Conservation (phyloP, 2,329 filamentous ascomycete genomes). For the Colletotrichum lentis region DNA sequence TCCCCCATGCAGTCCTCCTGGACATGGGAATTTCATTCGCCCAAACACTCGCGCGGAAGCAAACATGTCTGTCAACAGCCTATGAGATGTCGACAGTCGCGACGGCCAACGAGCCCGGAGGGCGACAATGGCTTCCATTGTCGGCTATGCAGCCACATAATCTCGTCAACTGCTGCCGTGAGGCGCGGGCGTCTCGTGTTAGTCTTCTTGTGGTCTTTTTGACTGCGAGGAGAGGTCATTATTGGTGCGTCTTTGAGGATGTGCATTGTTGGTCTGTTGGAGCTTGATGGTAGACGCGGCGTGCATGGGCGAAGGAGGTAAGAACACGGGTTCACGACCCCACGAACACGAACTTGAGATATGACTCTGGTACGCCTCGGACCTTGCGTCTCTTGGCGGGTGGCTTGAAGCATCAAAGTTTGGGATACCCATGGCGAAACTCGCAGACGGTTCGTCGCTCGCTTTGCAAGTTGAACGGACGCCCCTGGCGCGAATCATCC, state of each 20-base stretch:
- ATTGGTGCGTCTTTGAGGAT: slow-evolving; percentile 2
- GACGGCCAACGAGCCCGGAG: too few relatives aligned
- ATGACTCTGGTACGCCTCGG: neutral
- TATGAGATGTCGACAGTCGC: neutral
- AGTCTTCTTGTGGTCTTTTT: neutral
- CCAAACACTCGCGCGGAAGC: slow-evolving; percentile 10
- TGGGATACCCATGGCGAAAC: neutral
- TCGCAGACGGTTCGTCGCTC: too few relatives aligned
- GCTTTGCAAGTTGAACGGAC: neutral
- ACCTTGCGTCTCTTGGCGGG: neutral
- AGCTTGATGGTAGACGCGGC: neutral
- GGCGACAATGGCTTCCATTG: neutral
- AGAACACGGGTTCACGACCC: too few relatives aligned
- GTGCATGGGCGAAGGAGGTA: neutral
- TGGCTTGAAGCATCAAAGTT: slow-evolving; percentile 7
- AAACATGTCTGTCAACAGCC: neutral
- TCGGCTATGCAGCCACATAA: slow-evolving; percentile 26
- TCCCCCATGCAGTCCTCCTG: neutral
- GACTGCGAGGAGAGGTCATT: neutral
- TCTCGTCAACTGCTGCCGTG: slow-evolving; percentile 18
- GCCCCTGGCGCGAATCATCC: neutral
- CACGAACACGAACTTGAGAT: neutral
- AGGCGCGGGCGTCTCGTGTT: neutral
- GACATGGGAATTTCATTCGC: slow-evolving; percentile 3
- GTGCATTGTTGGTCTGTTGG: slow-evolving; percentile 12